A percentile compares a stretch with the other conserved stretches of the same genome.
phyloP scores from a whole-genome alignment of 495 filamentous ascomycete genomes.

The Penicillium tannophilum region DNA sequence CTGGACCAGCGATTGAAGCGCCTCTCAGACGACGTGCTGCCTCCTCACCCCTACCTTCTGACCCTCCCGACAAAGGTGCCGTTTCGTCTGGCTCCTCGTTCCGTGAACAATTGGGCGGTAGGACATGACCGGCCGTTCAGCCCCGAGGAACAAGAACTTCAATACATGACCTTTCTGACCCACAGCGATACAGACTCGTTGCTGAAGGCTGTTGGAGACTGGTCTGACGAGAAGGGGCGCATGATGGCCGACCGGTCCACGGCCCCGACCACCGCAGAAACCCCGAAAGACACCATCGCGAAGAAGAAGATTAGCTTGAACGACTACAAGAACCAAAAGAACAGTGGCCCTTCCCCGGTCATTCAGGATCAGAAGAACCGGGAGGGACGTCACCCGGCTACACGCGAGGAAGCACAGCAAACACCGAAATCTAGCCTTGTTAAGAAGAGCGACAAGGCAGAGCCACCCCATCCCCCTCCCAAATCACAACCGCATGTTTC shows the following conservation, averaged over 20 bases:
- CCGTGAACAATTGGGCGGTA: conserved; percentile 52
- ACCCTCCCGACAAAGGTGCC: conserved; percentile 48
- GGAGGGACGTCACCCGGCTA: conserved; percentile 16
- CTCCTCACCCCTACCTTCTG: conserved; percentile 51
- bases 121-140: conserved; percentile 49
- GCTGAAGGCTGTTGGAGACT: conserved; percentile 51
- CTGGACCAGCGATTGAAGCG: conserved; percentile 45
- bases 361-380: conserved; percentile 25
- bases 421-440: conserved; percentile 19
- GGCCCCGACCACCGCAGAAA: conserved; percentile 37
- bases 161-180: conserved; percentile 58
- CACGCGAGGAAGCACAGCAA: conserved; percentile 24
- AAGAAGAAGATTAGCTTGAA: conserved; percentile 55
- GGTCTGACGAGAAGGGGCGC: conserved; percentile 53
- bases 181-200: conserved; percentile 50
- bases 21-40: conserved; percentile 50
- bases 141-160: conserved; percentile 52
- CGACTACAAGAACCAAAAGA: conserved; percentile 53
- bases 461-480: conserved; percentile 6
- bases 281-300: conserved; percentile 20
- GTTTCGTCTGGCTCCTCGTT: conserved; percentile 41
- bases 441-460: conserved; percentile 20
- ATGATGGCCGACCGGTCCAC: conserved; percentile 46
- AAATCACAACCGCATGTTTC: conserved; percentile 18
- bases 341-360: conserved; percentile 27